Percentiles rank a stretch among this genome's conserved stretches.
These are phyloP conservation scores for Blastobotrys peoriensis DNA, from an alignment of 805 yeast species.

Conservation along the genomic window DNA sequence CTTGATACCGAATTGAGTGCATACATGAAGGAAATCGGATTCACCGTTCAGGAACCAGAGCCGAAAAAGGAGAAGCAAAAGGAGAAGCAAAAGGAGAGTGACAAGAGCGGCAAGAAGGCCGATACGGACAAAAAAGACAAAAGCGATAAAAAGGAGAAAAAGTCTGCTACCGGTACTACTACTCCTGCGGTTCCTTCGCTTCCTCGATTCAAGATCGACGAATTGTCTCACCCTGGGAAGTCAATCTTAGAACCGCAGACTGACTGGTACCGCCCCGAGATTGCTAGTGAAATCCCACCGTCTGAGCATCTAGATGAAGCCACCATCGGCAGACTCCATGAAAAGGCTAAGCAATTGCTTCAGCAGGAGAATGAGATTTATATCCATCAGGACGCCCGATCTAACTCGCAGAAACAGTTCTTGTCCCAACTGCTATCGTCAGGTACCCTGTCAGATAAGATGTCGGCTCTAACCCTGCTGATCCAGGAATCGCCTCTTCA, in stretches of 20 bases:
- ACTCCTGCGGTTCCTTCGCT: too few relatives aligned
- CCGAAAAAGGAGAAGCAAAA: conserved; percentile 30
- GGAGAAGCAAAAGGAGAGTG: conserved; percentile 22
- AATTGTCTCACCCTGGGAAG: conserved; percentile 12
- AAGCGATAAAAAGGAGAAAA: conserved; percentile 19
- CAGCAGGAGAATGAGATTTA: conserved; percentile 68
- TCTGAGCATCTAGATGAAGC: conserved; percentile 19
- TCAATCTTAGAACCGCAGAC: conserved; percentile 54
- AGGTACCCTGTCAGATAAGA: conserved; percentile 94
- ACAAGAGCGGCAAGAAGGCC: conserved; percentile 22
- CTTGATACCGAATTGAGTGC: conserved; percentile 50
- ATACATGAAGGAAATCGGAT: conserved; percentile 65
- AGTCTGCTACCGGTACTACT: conserved; percentile 9
- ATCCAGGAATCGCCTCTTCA: conserved; percentile 95
- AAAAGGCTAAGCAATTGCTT: conserved; percentile 59
- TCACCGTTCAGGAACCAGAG: conserved; percentile 37
- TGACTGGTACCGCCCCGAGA: conserved; percentile 71
- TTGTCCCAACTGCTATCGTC: conserved; percentile 79
- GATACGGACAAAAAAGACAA: conserved; percentile 21
- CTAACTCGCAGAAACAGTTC: conserved; percentile 79
- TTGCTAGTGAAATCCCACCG: conserved; percentile 26
- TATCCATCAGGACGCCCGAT: conserved; percentile 64
- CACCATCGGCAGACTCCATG: conserved; percentile 38
- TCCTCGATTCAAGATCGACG: conserved; percentile 1
- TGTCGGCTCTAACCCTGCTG: conserved; percentile 86